A percentile compares a stretch with the other conserved stretches of the same genome.
These are phyloP conservation scores for Fusarium proliferatum DNA, from an alignment of 2,329 filamentous ascomycete genomes.

Conservation along the genomic window DNA sequence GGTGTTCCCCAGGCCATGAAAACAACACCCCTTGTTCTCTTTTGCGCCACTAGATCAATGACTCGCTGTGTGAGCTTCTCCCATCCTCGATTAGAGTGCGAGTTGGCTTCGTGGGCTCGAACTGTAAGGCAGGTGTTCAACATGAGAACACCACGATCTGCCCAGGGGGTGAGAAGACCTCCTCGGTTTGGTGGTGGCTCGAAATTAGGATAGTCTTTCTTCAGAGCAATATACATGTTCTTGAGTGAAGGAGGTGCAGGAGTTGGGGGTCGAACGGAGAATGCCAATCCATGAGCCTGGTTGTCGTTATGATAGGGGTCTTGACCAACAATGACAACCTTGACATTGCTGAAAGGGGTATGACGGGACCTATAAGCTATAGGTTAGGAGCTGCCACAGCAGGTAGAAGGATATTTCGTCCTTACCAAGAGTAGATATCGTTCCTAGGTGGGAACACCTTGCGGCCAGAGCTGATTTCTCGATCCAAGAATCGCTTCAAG, in stretches of 20 bases:
- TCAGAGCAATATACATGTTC: constrained; percentile 92
- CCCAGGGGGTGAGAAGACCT: constrained; percentile 92
- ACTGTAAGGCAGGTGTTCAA: constrained; percentile 97
- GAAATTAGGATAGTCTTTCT: constrained; percentile 89
- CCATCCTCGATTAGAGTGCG: constrained; percentile 89
- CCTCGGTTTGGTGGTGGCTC: constrained; percentile 77
- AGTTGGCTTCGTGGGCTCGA: constrained; percentile 86
- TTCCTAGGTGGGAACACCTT: constrained; percentile 88
- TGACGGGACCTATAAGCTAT: constrained; percentile 81
- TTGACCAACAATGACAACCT: constrained; percentile 93
- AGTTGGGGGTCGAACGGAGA: constrained; percentile 92
- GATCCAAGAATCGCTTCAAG: constrained; percentile 86
- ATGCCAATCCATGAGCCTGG: constrained; percentile 95
- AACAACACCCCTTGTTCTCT: constrained; percentile 83
- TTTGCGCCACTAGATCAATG: constrained; percentile 85
- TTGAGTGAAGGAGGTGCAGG: constrained; percentile 87
- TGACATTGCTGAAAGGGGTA: constrained; percentile 88
- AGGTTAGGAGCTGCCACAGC: constrained; percentile 24
- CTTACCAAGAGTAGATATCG: constrained; percentile 95
- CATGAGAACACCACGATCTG: constrained; percentile 89
- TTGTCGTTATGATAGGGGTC: constrained; percentile 97
- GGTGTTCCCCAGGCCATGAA: constrained; percentile 95
- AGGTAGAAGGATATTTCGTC: neutral
- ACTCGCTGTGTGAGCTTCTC: constrained; percentile 91
- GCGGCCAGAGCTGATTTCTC: constrained; percentile 77